Evolutionary conservation across 2,329 filamentous ascomycete species (phyloP).

Genomic region (Nigrospora osmanthi): DNA sequence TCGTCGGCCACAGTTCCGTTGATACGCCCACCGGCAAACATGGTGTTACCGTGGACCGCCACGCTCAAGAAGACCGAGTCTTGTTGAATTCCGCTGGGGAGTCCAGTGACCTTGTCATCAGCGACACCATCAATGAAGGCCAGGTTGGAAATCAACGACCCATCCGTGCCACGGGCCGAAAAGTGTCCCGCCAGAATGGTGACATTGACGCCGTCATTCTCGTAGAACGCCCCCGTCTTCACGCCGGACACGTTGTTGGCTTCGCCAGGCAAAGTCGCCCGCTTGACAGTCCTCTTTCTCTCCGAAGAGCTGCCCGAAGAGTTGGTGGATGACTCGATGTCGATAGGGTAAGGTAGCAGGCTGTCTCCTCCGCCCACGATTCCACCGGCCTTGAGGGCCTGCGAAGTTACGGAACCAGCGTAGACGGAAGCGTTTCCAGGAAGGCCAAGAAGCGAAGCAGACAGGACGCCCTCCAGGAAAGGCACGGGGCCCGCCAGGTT

Average conservation of each 20-base stretch:
- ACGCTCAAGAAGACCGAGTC: conserved; percentile 72
- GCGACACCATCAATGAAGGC: conserved; percentile 74
- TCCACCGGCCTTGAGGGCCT: conserved; percentile 64
- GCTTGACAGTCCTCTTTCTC: conserved; percentile 30
- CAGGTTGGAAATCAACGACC: conserved; percentile 69
- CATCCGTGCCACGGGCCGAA: conserved; percentile 58
- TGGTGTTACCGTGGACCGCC: conserved; percentile 54
- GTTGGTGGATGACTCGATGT: conserved; percentile 33
- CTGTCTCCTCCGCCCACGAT: conserved; percentile 57
- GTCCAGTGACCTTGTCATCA: conserved; percentile 57
- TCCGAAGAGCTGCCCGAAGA: conserved; percentile 22
- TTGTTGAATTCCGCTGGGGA: conserved; percentile 56
- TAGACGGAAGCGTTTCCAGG: conserved; percentile 60
- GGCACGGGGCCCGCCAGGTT: conserved; percentile 62
- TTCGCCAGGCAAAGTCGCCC: conserved; percentile 30
- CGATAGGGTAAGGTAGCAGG: conserved; percentile 50
- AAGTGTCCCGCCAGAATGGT: conserved; percentile 90
- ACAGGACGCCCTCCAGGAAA: conserved; percentile 64
- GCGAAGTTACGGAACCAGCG: conserved; percentile 75
- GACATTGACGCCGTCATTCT: conserved; percentile 61
- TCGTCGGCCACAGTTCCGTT: conserved; percentile 60
- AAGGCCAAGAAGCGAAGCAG: conserved; percentile 58
- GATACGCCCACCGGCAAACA: conserved; percentile 79
- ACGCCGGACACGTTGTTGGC: conserved; percentile 53
- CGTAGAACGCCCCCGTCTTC: conserved; percentile 73